phyloP scores from a whole-genome alignment of 2,329 filamentous ascomycete species.

The Amauroascus niger region DNA sequence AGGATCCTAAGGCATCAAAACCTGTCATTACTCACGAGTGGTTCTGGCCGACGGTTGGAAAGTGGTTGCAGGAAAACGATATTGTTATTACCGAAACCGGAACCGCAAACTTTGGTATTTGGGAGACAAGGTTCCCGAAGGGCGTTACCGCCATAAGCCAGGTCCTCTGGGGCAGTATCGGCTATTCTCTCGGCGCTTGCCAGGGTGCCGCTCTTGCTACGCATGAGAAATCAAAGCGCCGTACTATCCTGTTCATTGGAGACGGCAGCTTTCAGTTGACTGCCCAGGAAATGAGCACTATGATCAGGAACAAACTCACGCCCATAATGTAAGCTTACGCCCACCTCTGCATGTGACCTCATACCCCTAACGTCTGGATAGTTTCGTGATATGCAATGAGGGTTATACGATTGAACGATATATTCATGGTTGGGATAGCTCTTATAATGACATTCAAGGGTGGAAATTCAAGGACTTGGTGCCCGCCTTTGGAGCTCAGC shows the following conservation, averaged over 20 bases:
- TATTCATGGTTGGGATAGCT: slow-evolving; percentile 68
- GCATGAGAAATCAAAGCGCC: slow-evolving; percentile 28
- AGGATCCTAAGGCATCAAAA: slow-evolving; percentile 23
- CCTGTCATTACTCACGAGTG: slow-evolving; percentile 41
- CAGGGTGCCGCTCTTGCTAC: slow-evolving; percentile 48
- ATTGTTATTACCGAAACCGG: slow-evolving; percentile 51
- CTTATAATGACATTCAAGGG: slow-evolving; percentile 65
- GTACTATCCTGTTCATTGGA: slow-evolving; percentile 72
- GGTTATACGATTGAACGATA: slow-evolving; percentile 78
- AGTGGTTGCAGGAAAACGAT: slow-evolving; percentile 44
- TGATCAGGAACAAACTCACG: slow-evolving; percentile 60
- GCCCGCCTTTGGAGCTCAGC: slow-evolving; percentile 53
- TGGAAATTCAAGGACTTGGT: slow-evolving; percentile 65
- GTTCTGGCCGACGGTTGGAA: slow-evolving; percentile 41
- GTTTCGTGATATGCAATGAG: slow-evolving; percentile 69
- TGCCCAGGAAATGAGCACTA: slow-evolving; percentile 71
- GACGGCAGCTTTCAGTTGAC: slow-evolving; percentile 80
- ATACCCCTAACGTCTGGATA: slow-evolving; percentile 1
- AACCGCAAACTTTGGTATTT: slow-evolving; percentile 47
- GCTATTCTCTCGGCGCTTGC: slow-evolving; percentile 51
- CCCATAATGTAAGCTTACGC: slow-evolving; percentile 55
- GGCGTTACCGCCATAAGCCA: slow-evolving; percentile 42
- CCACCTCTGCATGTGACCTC: background rate
- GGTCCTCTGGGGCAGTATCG: slow-evolving; percentile 52
- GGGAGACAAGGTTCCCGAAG: slow-evolving; percentile 43